Evolutionary conservation across 1,139 yeast genomes (phyloP).

Genomic region (Candida tetrigidarum): DNA sequence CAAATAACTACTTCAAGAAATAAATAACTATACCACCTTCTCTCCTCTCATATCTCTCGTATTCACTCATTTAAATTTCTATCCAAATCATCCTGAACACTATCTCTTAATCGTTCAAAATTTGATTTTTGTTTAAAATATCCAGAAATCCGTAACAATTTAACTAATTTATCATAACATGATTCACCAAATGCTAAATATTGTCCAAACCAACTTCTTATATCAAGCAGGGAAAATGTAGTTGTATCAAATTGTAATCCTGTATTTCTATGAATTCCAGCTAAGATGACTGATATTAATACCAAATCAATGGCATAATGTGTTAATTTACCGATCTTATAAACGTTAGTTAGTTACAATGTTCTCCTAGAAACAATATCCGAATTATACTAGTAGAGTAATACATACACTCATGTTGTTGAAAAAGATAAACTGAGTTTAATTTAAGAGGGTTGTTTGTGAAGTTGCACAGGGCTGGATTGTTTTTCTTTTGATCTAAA

Average conservation of each 20-base stretch:
- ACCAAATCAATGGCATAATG: constrained; percentile 65
- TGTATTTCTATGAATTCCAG: constrained; percentile 67
- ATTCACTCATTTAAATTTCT: no score
- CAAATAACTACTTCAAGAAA: neutral
- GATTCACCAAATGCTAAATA: constrained; percentile 59
- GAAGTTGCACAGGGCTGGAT: neutral
- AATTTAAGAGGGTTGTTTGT: neutral
- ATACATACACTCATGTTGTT: constrained; percentile 3
- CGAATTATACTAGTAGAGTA: no score
- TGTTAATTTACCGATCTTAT: constrained; percentile 52
- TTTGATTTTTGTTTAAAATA: constrained; percentile 50
- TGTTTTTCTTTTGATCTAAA: neutral
- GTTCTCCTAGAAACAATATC: no score
- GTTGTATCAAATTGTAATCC: constrained; percentile 57
- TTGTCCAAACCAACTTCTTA: constrained; percentile 55
- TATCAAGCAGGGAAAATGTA: constrained; percentile 52
- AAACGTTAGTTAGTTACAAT: neutral
- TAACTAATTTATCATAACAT: constrained; percentile 50
- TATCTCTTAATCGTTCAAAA: constrained; percentile 39
- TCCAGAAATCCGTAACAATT: constrained; percentile 42
- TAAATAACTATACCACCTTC: neutral
- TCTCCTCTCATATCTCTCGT: no score
- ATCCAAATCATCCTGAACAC: constrained; percentile 35
- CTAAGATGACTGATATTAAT: constrained; percentile 62
- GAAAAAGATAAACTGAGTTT: neutral